A percentile compares a stretch with the other conserved stretches of the same genome.
These are phyloP conservation scores for Solanum okadae DNA, from an alignment of 257 asterid species.

Conservation along the genomic window DNA sequence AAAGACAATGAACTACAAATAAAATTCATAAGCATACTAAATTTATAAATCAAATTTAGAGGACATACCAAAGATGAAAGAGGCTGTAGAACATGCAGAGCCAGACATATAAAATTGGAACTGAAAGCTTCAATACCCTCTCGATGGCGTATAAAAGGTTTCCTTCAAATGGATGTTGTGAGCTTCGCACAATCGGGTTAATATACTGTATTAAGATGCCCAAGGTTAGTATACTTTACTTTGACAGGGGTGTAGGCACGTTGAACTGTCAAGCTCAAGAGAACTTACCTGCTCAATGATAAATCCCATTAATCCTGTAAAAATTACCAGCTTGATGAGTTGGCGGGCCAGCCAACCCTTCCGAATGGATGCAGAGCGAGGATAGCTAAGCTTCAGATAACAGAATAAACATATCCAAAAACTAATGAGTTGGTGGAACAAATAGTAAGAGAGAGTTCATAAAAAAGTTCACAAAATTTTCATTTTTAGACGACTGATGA, in stretches of 20 bases:
- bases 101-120: constrained; percentile 97
- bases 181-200: constrained; percentile 85
- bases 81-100: constrained; percentile 98
- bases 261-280: neutral
- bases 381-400: constrained; percentile 76
- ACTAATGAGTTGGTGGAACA: neutral
- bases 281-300: constrained; percentile 78
- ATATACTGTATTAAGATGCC: constrained; percentile 61
- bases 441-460: neutral
- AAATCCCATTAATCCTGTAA: constrained; percentile 90
- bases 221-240: constrained; percentile 2
- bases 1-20: neutral
- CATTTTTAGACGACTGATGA: neutral
- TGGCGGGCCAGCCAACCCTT: constrained; percentile 96
- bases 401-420: neutral
- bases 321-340: constrained; percentile 71
- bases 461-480: neutral
- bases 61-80: constrained; percentile 89
- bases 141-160: constrained; percentile 74
- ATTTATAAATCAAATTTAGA: constrained; percentile 5
- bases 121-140: constrained; percentile 96
- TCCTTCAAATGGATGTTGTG: constrained; percentile 95
- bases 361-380: constrained; percentile 72
- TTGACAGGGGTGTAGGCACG: neutral
- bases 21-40: neutral